A percentile compares a stretch with the other conserved stretches of the same genome.
These are phyloP conservation scores for Boletus rex-veris DNA, from an alignment of 768 basidiomycete genomes.

Conservation along the genomic window DNA sequence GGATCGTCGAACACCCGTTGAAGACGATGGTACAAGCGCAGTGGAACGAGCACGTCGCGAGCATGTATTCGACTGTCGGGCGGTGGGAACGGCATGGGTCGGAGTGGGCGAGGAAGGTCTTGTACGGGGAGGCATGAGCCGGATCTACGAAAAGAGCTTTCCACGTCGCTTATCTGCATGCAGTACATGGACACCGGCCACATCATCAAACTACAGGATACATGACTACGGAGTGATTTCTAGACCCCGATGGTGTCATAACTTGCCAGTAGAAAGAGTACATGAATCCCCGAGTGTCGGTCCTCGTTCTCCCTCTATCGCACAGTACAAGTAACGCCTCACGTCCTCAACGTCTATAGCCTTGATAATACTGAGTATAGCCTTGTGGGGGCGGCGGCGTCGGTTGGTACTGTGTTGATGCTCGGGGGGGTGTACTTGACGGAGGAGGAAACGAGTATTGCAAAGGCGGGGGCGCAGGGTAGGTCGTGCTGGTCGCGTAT, in stretches of 20 bases:
- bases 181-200: too few relatives aligned
- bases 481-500: conserved; percentile 10
- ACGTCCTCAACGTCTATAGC: conserved; percentile 26
- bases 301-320: neutral
- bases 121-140: conserved; percentile 39
- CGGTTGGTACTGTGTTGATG: conserved; percentile 25
- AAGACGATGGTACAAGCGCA: conserved; percentile 44
- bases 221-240: neutral
- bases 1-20: conserved; percentile 48
- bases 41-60: conserved; percentile 59
- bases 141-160: too few relatives aligned
- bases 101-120: conserved; percentile 43
- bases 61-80: conserved; percentile 41
- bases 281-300: neutral
- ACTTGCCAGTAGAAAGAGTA: neutral
- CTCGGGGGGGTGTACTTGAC: conserved; percentile 12
- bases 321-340: neutral
- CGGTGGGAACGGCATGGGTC: conserved; percentile 45
- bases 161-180: neutral
- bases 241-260: neutral
- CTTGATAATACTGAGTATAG: conserved; percentile 27
- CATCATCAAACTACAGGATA: too few relatives aligned
- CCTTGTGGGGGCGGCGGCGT: conserved; percentile 32
- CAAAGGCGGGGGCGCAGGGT: conserved; percentile 31
- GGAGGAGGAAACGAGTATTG: conserved; percentile 21